A percentile compares a stretch with the other conserved stretches of the same genome.
These are phyloP conservation scores for Ganoderma sp. DNA, from an alignment of 1,284 basidiomycete species.

Conservation along the genomic window DNA sequence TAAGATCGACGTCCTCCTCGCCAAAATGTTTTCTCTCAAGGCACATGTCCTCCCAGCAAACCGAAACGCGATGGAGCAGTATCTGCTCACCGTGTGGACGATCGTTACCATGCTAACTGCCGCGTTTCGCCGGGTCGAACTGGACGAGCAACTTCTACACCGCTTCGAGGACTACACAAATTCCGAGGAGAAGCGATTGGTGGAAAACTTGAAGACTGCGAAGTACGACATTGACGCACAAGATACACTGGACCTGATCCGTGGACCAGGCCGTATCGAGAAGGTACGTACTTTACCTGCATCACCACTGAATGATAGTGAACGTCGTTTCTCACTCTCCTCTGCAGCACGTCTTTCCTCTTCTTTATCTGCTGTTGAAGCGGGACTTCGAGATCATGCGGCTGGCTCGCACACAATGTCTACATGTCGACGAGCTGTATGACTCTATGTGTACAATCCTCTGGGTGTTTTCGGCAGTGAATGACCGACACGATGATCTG, in stretches of 20 bases:
- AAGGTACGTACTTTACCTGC: conserved; percentile 19
- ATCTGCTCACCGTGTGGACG: conserved; percentile 22
- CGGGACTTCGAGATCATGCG: conserved; percentile 36
- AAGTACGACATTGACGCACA: conserved; percentile 37
- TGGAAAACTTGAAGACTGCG: conserved; percentile 32
- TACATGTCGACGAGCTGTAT: conserved; percentile 30
- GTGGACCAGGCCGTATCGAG: conserved; percentile 34
- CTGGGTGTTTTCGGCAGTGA: conserved; percentile 17
- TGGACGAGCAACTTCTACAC: conserved; percentile 9
- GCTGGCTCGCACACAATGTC: conserved; percentile 26
- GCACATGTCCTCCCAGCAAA: conserved; percentile 27
- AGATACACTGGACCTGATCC: conserved; percentile 34
- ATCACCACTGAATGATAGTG: too few species aligned
- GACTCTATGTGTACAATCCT: conserved; percentile 19
- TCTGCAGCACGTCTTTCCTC: conserved; percentile 34
- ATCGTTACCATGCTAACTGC: conserved; percentile 7
- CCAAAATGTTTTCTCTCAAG: conserved; percentile 31
- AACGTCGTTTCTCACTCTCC: neutral
- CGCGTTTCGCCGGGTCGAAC: conserved; percentile 15
- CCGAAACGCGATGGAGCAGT: conserved; percentile 25
- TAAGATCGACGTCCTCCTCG: conserved; percentile 31
- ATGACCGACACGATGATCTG: conserved; percentile 5
- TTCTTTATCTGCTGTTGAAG: conserved; percentile 37
- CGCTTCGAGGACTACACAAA: conserved; percentile 31
- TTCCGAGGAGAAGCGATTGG: conserved; percentile 33